Evolutionary conservation across 768 basidiomycete species (phyloP).

Genomic region (Mycena maculata): DNA sequence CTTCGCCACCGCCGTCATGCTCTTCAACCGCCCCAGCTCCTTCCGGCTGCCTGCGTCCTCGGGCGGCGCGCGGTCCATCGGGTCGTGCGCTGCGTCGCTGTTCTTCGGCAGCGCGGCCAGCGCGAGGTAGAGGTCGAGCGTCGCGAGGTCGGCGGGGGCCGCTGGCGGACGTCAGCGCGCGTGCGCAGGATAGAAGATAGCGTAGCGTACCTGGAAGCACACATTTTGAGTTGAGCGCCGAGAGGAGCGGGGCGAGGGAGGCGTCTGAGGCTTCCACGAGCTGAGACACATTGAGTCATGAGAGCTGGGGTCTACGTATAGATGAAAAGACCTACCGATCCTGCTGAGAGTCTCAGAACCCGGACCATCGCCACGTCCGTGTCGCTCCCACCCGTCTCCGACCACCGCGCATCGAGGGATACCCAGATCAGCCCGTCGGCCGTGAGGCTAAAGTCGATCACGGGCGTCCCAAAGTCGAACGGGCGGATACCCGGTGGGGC

Average conservation of each 20-base stretch:
- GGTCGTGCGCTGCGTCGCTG: constrained; percentile 57
- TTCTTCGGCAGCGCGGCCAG: constrained; percentile 72
- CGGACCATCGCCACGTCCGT: constrained; percentile 39
- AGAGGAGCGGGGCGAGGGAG: constrained; percentile 46
- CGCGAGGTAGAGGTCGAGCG: constrained; percentile 70
- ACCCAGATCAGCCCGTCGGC: constrained; percentile 56
- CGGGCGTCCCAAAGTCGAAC: constrained; percentile 66
- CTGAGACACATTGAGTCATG: constrained; percentile 39
- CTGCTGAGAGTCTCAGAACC: constrained; percentile 48
- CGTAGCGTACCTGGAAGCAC: constrained; percentile 57
- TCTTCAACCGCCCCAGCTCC: constrained; percentile 61
- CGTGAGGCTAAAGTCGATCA: constrained; percentile 66
- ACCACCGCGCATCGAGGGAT: constrained; percentile 44
- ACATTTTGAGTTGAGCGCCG: constrained; percentile 58
- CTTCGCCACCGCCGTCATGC: constrained; percentile 59
- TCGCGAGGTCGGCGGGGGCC: constrained; percentile 58
- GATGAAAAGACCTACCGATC: constrained; percentile 52
- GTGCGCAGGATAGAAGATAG: constrained; percentile 1
- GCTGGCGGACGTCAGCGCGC: constrained; percentile 48
- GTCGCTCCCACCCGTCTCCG: constrained; percentile 32
- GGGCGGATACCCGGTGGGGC: constrained; percentile 45
- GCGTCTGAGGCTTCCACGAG: constrained; percentile 46
- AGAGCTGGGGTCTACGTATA: neutral
- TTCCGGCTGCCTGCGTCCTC: constrained; percentile 50
- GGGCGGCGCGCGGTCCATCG: constrained; percentile 47